Percentiles rank a stretch among this genome's conserved stretches.
Conservation (phyloP, 768 basidiomycete genomes). For the Pleurotus citrinopileatus region DNA sequence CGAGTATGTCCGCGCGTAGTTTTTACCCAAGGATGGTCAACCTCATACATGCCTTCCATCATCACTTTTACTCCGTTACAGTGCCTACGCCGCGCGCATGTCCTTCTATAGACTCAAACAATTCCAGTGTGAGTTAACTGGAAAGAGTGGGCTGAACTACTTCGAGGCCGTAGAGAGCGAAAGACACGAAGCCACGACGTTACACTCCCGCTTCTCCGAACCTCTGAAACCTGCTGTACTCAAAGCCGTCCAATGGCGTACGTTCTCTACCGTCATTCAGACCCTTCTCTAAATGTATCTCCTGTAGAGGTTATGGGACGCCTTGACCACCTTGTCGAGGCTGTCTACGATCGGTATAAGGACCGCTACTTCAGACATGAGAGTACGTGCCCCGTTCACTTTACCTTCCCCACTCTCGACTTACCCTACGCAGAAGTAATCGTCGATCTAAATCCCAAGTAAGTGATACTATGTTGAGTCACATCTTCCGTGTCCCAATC, state of each 20-base stretch:
- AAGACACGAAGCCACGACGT: slow-evolving; percentile 79
- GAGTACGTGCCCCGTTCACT: slow-evolving; percentile 50
- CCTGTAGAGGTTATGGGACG: slow-evolving; percentile 91
- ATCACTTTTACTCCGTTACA: slow-evolving; percentile 22
- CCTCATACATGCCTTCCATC: slow-evolving; percentile 21
- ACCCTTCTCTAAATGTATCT: slow-evolving; percentile 16
- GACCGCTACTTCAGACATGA: slow-evolving; percentile 92
- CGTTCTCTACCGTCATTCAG: slow-evolving; percentile 35
- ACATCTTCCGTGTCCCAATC: neutral
- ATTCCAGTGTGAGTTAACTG: slow-evolving; percentile 97
- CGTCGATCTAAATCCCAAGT: slow-evolving; percentile 89
- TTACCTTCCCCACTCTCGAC: neutral
- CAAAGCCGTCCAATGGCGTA: slow-evolving; percentile 95
- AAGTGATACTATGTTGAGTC: slow-evolving; percentile 19
- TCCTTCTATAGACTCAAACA: slow-evolving; percentile 92
- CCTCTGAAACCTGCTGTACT: slow-evolving; percentile 90
- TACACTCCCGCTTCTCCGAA: slow-evolving; percentile 91
- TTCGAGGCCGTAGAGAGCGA: slow-evolving; percentile 94
- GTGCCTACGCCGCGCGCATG: slow-evolving; percentile 87
- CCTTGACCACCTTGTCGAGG: slow-evolving; percentile 91
- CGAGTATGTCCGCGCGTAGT: slow-evolving; percentile 59
- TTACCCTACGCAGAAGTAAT: slow-evolving; percentile 57
- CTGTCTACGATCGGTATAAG: slow-evolving; percentile 93
- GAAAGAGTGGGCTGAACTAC: slow-evolving; percentile 91
- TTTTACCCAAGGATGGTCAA: slow-evolving; percentile 17